These are phyloP conservation scores for Cystobasidium tubakii DNA, from an alignment of 768 basidiomycete species.

Conservation along the genomic window DNA sequence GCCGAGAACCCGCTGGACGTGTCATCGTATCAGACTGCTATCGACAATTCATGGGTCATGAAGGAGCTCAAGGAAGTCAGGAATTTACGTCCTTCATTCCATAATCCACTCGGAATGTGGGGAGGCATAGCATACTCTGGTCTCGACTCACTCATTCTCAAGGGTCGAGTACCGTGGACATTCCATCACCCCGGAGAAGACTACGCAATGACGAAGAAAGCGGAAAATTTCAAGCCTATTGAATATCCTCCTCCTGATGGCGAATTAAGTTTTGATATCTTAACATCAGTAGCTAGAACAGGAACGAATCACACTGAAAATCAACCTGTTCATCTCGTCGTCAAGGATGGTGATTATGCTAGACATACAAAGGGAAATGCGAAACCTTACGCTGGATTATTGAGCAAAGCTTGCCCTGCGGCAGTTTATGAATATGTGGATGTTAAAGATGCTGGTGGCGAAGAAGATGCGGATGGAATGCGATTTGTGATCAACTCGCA, in stretches of 20 bases:
- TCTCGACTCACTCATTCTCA: slow-evolving; percentile 73
- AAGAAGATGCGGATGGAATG: slow-evolving; percentile 60
- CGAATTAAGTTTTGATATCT: slow-evolving; percentile 82
- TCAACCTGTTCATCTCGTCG: slow-evolving; percentile 79
- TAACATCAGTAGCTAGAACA: slow-evolving; percentile 82
- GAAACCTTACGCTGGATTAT: slow-evolving; percentile 72
- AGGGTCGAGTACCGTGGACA: slow-evolving; percentile 86
- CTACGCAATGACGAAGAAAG: slow-evolving; percentile 68
- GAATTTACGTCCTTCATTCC: slow-evolving; percentile 84
- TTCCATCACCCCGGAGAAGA: slow-evolving; percentile 59
- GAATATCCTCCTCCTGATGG: slow-evolving; percentile 80
- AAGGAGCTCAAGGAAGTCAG: slow-evolving; percentile 80
- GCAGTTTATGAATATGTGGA: slow-evolving; percentile 95
- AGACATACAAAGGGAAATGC: slow-evolving; percentile 72
- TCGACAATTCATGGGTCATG: slow-evolving; percentile 76
- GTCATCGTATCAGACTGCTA: slow-evolving; percentile 63
- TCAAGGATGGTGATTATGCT: slow-evolving; percentile 50
- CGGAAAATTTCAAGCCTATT: slow-evolving; percentile 65
- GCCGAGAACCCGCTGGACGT: slow-evolving; percentile 48
- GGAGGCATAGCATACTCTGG: slow-evolving; percentile 87
- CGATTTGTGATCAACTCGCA: slow-evolving; percentile 95
- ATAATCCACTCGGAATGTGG: slow-evolving; percentile 67
- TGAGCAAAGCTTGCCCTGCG: slow-evolving; percentile 87
- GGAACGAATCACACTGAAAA: slow-evolving; percentile 97
- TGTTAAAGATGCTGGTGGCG: slow-evolving; percentile 59